phyloP scores from a whole-genome alignment of 2,329 filamentous ascomycete genomes.

The Lasiodiplodia sp. region DNA sequence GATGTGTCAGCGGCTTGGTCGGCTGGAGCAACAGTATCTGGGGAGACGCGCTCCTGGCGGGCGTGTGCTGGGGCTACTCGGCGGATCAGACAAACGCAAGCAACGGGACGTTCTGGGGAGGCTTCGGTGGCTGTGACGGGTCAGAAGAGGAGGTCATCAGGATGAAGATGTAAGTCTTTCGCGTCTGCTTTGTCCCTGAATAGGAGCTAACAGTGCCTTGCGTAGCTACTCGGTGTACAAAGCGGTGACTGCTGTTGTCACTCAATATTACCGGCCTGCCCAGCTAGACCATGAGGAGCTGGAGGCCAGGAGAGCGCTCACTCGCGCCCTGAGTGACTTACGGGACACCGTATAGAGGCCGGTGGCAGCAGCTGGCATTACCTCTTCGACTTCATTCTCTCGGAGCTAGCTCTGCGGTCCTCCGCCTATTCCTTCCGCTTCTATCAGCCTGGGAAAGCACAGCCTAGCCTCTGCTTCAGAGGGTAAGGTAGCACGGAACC shows the following conservation, averaged over 20 bases:
- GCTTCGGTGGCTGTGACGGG: conserved; percentile 47
- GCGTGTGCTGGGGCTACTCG: conserved; percentile 51
- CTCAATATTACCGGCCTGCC: conserved; percentile 53
- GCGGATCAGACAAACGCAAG: conserved; percentile 32
- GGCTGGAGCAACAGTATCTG: conserved; percentile 63
- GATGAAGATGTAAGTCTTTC: conserved; percentile 50
- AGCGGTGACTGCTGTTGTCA: conserved; percentile 50
- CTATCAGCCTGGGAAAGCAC: not conserved
- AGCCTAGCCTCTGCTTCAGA: not conserved
- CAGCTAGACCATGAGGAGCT: conserved; percentile 50
- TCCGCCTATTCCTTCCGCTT: not conserved
- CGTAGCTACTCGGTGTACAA: conserved; percentile 55
- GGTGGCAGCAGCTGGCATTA: not conserved
- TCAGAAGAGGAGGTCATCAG: conserved; percentile 44
- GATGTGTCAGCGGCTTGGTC: conserved; percentile 58
- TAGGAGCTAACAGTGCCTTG: not conserved
- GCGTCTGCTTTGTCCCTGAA: not conserved
- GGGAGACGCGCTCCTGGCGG: conserved; percentile 64
- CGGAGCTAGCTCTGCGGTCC: not conserved
- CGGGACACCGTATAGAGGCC: conserved; percentile 28
- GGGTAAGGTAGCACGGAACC: too few species aligned
- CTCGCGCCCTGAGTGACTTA: conserved; percentile 46
- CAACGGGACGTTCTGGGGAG: conserved; percentile 49
- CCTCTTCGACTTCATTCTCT: not conserved
- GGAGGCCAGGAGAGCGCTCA: conserved; percentile 51